Evolutionary conservation across 306 rosid species (phyloP).

Genomic region (Datisca glomerata): DNA sequence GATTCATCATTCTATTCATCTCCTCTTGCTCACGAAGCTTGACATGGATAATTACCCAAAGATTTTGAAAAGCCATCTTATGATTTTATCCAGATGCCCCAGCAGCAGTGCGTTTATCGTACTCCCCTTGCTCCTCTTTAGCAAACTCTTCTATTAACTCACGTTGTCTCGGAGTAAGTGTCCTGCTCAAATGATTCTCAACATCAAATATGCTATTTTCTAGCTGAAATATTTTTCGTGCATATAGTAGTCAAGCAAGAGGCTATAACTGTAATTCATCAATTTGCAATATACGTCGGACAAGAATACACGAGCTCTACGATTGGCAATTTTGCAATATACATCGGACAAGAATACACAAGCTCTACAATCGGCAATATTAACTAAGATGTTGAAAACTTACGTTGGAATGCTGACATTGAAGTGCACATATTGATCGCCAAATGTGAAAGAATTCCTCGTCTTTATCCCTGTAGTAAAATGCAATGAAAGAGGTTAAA

Average conservation of each 20-base stretch:
- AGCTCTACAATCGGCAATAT: background rate
- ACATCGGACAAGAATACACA: background rate
- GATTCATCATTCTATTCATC: no score
- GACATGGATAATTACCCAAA: no score
- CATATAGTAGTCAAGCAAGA: no score
- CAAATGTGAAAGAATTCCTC: conserved; percentile 46
- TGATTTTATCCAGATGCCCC: conserved; percentile 16
- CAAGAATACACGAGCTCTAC: background rate
- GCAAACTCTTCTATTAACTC: conserved; percentile 78
- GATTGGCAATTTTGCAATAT: background rate
- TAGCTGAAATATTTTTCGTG: no score
- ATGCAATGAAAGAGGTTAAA: background rate
- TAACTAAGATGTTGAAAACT: conserved; percentile 7
- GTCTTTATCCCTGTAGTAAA: conserved; percentile 53
- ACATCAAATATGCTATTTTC: background rate
- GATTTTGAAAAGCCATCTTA: no score
- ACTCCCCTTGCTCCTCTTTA: conserved; percentile 64
- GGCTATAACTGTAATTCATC: no score
- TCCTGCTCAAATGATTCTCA: conserved; percentile 25
- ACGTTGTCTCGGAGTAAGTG: conserved; percentile 59
- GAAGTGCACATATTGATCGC: conserved; percentile 88
- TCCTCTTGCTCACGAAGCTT: no score
- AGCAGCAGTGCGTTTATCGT: conserved; percentile 29
- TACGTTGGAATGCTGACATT: conserved; percentile 73
- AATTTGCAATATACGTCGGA: background rate